A percentile compares a stretch with the other conserved stretches of the same genome.
Evolutionary conservation across 2,329 filamentous ascomycete genomes (phyloP).

Genomic region (Cladophialophora psammophila): DNA sequence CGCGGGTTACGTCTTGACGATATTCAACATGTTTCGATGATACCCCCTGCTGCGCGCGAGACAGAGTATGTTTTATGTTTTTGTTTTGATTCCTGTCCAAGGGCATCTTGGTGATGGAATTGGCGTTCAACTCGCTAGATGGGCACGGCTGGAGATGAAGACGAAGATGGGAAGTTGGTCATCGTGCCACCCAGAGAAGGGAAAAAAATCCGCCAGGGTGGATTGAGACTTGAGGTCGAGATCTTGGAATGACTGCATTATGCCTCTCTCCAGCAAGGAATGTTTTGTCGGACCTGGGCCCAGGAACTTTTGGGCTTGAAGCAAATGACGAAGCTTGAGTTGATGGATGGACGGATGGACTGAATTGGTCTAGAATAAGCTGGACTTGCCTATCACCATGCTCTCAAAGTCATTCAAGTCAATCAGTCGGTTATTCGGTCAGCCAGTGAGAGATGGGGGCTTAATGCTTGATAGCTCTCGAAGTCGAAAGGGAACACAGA

Average conservation of each 20-base stretch:
- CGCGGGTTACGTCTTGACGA: constrained; percentile 38
- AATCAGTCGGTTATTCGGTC: neutral
- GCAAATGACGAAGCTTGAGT: neutral
- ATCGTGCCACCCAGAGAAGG: neutral
- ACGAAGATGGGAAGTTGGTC: neutral
- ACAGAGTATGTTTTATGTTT: constrained; percentile 22
- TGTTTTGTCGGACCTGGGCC: neutral
- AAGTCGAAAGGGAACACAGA: neutral
- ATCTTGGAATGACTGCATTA: neutral
- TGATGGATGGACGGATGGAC: neutral
- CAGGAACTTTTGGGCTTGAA: neutral
- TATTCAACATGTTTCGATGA: constrained; percentile 40
- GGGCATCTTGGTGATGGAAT: constrained; percentile 22
- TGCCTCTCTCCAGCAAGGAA: neutral
- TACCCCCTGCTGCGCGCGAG: constrained; percentile 35
- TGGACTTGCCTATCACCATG: neutral
- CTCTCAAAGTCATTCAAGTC: neutral
- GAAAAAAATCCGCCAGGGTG: neutral
- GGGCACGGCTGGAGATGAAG: neutral
- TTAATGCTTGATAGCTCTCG: neutral
- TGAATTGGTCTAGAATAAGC: neutral
- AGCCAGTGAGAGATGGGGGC: neutral
- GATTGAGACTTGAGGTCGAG: neutral
- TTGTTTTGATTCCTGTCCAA: constrained; percentile 19
- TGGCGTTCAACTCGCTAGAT: constrained; percentile 35